Evolutionary conservation across 768 basidiomycete genomes (phyloP).

Genomic region (Boletus patriciae): DNA sequence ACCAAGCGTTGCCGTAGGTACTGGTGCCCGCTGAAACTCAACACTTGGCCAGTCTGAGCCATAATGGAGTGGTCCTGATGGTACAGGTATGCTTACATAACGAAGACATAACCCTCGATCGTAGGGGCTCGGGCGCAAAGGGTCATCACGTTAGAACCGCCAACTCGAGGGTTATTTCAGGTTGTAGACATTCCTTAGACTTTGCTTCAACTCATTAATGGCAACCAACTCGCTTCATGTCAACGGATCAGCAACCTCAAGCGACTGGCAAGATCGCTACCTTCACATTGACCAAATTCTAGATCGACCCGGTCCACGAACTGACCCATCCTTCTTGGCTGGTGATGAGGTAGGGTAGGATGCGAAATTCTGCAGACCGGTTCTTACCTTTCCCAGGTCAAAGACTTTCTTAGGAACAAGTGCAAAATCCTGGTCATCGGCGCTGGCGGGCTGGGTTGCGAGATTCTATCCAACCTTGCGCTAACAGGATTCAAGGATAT

Average conservation of each 20-base stretch:
- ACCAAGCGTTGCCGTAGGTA: constrained; percentile 83
- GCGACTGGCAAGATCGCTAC: constrained; percentile 66
- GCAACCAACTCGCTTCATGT: constrained; percentile 19
- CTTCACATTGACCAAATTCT: constrained; percentile 84
- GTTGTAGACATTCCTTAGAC: constrained; percentile 16
- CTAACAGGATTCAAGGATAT: constrained; percentile 97
- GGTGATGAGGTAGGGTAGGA: constrained; percentile 67
- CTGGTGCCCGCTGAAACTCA: constrained; percentile 77
- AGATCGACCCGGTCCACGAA: constrained; percentile 84
- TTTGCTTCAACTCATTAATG: constrained; percentile 23
- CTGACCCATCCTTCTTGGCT: constrained; percentile 78
- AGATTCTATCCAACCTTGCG: constrained; percentile 95
- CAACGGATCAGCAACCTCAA: constrained; percentile 38
- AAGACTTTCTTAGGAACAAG: constrained; percentile 76
- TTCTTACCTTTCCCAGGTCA: constrained; percentile 56
- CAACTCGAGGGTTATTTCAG: background rate
- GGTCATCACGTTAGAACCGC: background rate
- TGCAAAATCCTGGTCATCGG: constrained; percentile 97
- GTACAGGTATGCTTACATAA: constrained; percentile 28
- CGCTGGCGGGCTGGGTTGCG: constrained; percentile 95
- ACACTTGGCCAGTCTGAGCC: constrained; percentile 41
- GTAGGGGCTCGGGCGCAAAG: background rate
- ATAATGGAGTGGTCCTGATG: constrained; percentile 19
- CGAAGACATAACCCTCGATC: background rate
- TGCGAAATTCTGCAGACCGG: background rate